Evolutionary conservation across 2,329 filamentous ascomycete species (phyloP), one percentile per base, ranked within the genome.

Genomic region (Talaromyces sp.): DNA sequence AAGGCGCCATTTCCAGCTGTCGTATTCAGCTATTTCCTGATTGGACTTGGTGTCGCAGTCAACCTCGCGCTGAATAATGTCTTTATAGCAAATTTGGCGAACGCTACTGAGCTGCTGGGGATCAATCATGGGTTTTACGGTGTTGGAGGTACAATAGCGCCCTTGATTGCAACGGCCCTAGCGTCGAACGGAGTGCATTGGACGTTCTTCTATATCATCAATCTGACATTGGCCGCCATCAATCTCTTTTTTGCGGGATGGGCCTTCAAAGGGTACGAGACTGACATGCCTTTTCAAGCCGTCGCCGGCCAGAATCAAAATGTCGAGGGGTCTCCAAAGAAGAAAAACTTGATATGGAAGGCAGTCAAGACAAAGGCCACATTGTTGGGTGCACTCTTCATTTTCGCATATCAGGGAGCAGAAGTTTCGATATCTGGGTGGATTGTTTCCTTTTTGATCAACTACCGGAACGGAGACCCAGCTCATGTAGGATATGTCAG

Each of bases 351-450:
- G 71, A 82, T 79, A 74, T 85, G 78, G 64, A 74, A 79, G 61
- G 82, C 85, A 2, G 70, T 88, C 37, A 79, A 79, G 65, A 84
- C 83, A 69, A 79, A 77, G 37, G 83, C 88, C 4, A 91, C 93
- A 0, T 77, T 95, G 1, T 82, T 95, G 0, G 90, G 91, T 3
- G 89, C 91, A 0, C 75, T 92, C 10, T 95, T 95, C 80, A 90
- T 95, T 75, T 95, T 96, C 75, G 87, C 88, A 31, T 96, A 96
- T 75, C 91, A 95, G 77, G 92, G 91, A 39, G 89, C 90, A 41
- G 92, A 96, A 77, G 91, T 96, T 17, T 89, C 88, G 15, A 91
- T 94, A 68, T 91, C 89, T 0, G 91, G 92, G 62, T 96, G 92
- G 92, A 89, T 94, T 58, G 92, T 94, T 67, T 92, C 90, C 2